Evolutionary conservation across 176 grass and related monocot species (phyloP), one percentile per base, ranked within the genome.

Genomic region (Zoysia japonica): DNA sequence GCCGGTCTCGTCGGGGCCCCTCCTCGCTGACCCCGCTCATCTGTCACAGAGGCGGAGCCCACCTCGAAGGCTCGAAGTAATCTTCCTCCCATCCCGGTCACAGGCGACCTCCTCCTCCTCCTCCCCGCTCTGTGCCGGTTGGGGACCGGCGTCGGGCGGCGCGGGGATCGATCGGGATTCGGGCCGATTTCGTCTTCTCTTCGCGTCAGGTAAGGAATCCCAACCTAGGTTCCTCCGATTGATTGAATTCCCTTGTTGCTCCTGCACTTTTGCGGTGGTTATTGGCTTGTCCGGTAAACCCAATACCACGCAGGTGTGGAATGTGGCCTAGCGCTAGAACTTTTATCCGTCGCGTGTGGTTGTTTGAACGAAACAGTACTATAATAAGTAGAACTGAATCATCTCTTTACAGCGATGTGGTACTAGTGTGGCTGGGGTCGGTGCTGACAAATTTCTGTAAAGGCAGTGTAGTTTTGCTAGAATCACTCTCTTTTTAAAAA

Each of bases 161-260:
- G 61, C 36, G 47, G 15, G 35, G 16, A 51, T 65, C 3, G 14
- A 17, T 7, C 20, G 20, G 60, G 14, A 16, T 16, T 52, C 61
- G 36, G 1, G 9, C 40, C 45, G 9, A 77, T 19, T 77, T 65
- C 44, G 14, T 76, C 35, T 3, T 28, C 60, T 62, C 28, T 1
- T 50, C 35, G 9, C 65, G 40, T 14, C 46, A 13, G 75, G 75
- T 78, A 66, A 66, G 47, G 75, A 78, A 52, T 3, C 46, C 28
- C 16, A 6, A 51, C 61, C 45, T 52, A 11, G 61, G 35, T 66
- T 66, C 35, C 46, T 78, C 46, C 36, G 36, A 66, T 66, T 41
- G 14, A 11, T 14, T 41, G 47, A 42, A 66, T 78, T 39, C 44
- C 47, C 41, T 47, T 66, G 75, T 41, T 42, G 36, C 9, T 42